Conservation (phyloP, 2,329 filamentous ascomycete species). For the Talaromyces funiculosus region DNA sequence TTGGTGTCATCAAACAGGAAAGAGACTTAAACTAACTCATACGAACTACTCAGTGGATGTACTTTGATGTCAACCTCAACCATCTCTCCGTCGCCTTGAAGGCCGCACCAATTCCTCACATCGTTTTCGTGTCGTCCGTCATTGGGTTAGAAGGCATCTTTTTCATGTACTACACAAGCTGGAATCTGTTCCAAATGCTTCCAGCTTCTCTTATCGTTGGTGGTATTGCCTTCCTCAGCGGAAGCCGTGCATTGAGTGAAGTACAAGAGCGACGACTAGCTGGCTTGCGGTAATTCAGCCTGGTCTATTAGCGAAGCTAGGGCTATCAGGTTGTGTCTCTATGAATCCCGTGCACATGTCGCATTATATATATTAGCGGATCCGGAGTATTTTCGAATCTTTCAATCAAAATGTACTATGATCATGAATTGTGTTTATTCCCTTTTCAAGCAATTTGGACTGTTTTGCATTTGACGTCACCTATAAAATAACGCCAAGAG, state of each 20-base stretch:
- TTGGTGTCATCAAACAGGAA: too few relatives aligned
- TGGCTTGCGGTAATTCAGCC: slow-evolving; percentile 52
- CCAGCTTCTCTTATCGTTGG: slow-evolving; percentile 66
- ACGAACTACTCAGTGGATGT: slow-evolving; percentile 61
- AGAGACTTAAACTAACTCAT: too few relatives aligned
- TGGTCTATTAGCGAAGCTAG: not conserved
- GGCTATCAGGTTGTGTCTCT: not conserved
- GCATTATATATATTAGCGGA: not conserved
- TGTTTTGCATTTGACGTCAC: slow-evolving; percentile 7
- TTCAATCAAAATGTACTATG: not conserved
- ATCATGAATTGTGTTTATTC: not conserved
- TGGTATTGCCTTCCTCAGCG: slow-evolving; percentile 72
- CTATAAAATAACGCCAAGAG: not conserved
- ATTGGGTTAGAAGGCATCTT: slow-evolving; percentile 85
- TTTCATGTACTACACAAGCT: slow-evolving; percentile 86
- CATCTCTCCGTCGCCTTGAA: slow-evolving; percentile 71
- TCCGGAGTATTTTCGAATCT: not conserved
- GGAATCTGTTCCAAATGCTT: slow-evolving; percentile 87
- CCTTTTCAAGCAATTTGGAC: not conserved
- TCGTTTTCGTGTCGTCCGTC: slow-evolving; percentile 79
- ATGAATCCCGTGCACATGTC: not conserved
- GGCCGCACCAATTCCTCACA: slow-evolving; percentile 72
- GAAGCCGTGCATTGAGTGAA: slow-evolving; percentile 83
- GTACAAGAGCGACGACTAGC: slow-evolving; percentile 82
- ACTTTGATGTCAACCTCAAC: slow-evolving; percentile 74